Conservation (phyloP, 768 basidiomycete species). For the Boletus pseudo-olivaceus region DNA sequence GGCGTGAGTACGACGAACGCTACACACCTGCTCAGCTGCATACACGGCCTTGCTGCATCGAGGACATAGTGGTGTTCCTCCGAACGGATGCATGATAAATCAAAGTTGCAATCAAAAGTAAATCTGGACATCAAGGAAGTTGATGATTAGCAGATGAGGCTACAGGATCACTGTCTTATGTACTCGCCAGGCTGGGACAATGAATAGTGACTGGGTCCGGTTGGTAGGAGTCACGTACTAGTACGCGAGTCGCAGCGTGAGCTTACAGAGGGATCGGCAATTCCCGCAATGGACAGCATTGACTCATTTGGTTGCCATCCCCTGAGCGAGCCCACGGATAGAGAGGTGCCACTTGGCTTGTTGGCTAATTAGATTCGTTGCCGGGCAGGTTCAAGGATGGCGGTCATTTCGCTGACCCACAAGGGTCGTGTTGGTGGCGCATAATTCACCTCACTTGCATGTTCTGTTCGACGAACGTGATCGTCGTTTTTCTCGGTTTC, state of each 20-base stretch:
- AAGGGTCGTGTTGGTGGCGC: slow-evolving; percentile 3
- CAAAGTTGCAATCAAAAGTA: background rate
- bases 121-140: slow-evolving; percentile 1
- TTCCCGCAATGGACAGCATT: slow-evolving; percentile 1
- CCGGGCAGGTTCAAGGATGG: background rate
- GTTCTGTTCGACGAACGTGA: no score
- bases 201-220: background rate
- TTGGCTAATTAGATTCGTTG: background rate
- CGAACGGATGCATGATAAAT: slow-evolving; percentile 63
- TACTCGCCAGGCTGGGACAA: slow-evolving; percentile 13
- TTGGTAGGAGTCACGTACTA: background rate
- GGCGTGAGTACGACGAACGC: background rate
- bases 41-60: slow-evolving; percentile 76
- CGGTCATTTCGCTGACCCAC: background rate
- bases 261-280: slow-evolving; percentile 9
- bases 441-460: background rate
- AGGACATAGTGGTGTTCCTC: slow-evolving; percentile 69
- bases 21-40: slow-evolving; percentile 78
- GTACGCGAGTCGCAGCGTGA: background rate
- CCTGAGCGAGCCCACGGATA: no score
- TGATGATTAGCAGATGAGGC: slow-evolving; percentile 3
- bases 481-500: no score
- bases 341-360: no score
- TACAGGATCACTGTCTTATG: background rate
- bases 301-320: no score